Conservation (phyloP, 768 basidiomycete genomes). For the Suillus subalutaceus region DNA sequence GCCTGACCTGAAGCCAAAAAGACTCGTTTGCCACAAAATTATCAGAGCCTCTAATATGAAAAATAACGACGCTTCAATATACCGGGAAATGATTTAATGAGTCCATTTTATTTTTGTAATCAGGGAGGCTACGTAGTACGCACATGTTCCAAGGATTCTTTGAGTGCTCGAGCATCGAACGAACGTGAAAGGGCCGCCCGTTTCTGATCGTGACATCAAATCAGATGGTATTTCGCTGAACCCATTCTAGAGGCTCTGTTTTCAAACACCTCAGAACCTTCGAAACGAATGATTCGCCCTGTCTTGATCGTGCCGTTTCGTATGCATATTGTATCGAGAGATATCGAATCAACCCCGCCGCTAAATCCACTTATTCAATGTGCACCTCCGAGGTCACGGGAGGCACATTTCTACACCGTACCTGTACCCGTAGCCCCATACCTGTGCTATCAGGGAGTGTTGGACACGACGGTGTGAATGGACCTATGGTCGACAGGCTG, state of each 20-base stretch:
- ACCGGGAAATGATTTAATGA: neutral
- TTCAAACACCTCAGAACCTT: neutral
- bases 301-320: neutral
- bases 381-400: neutral
- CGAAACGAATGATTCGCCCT: no score
- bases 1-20: no score
- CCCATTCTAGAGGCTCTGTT: neutral
- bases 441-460: neutral
- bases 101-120: neutral
- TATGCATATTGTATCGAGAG: neutral
- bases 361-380: neutral
- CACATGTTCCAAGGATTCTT: neutral
- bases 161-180: neutral
- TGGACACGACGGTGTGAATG: neutral
- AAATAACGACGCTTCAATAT: no score
- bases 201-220: neutral
- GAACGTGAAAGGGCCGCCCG: neutral
- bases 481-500: no score
- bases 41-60: no score
- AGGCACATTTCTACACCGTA: no score
- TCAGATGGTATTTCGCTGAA: neutral
- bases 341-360: neutral
- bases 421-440: no score
- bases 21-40: no score
- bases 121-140: neutral